Percentiles rank a stretch among this genome's conserved stretches.
phyloP scores from a whole-genome alignment of 192 early-diverging fungal genomes.

The Ramicandelaber brevisporus region DNA sequence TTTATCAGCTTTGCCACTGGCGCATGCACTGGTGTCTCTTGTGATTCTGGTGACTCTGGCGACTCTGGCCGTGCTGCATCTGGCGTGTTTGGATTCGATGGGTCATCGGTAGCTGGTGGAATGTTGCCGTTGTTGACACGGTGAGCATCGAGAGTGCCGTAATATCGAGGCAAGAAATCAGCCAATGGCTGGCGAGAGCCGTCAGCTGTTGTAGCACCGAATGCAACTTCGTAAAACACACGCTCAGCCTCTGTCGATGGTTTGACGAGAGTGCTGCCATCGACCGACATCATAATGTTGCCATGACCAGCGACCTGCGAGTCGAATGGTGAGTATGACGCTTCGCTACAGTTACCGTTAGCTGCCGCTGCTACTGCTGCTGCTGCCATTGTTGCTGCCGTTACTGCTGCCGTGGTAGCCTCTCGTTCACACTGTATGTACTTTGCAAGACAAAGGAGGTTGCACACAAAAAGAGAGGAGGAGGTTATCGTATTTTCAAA shows the following conservation, averaged over 20 bases:
- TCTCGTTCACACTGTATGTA: too few species aligned
- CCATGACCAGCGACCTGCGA: constrained; percentile 68
- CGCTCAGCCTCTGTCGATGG: constrained; percentile 31
- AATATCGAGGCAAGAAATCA: constrained; percentile 39
- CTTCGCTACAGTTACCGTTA: background rate
- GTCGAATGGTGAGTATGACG: constrained; percentile 13
- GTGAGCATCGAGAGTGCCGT: constrained; percentile 34
- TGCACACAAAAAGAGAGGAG: background rate
- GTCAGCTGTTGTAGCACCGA: constrained; percentile 12
- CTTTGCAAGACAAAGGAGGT: background rate
- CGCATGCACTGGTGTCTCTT: background rate
- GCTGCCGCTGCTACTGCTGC: too few species aligned
- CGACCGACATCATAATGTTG: constrained; percentile 27
- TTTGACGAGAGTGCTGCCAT: constrained; percentile 44
- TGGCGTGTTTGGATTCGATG: constrained; percentile 9
- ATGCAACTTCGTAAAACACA: constrained; percentile 42
- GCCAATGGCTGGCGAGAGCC: too few species aligned
- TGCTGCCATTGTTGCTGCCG: too few species aligned
- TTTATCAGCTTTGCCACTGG: background rate
- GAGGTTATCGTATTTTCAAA: constrained; percentile 2
- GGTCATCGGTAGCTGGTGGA: too few species aligned
- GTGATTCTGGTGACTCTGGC: background rate
- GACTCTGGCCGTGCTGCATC: background rate
- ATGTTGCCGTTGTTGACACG: too few species aligned
- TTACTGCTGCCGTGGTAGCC: too few species aligned